These are phyloP conservation scores for Pichiaceae sp. DNA, from an alignment of 1,139 yeast genomes.

Conservation along the genomic window DNA sequence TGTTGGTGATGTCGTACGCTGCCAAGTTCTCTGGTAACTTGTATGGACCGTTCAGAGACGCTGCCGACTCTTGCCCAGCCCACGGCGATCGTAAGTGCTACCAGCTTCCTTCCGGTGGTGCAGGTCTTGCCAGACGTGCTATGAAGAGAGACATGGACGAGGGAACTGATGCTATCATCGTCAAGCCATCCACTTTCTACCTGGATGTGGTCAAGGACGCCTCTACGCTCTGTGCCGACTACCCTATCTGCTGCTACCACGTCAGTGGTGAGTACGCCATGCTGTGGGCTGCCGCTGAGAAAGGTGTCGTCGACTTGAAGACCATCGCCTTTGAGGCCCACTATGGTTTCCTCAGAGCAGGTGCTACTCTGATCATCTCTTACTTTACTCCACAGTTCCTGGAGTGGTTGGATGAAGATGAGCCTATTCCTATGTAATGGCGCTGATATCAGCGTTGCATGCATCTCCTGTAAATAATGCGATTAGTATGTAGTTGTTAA, in stretches of 20 bases:
- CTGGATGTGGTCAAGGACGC: constrained; percentile 89
- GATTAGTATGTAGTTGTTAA: not conserved
- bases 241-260: constrained; percentile 92
- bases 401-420: constrained; percentile 65
- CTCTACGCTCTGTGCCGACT: constrained; percentile 67
- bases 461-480: not conserved
- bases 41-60: constrained; percentile 97
- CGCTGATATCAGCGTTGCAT: not conserved
- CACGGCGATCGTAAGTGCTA: constrained; percentile 89
- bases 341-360: constrained; percentile 89
- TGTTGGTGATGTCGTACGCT: constrained; percentile 85
- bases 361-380: constrained; percentile 84
- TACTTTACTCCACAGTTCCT: constrained; percentile 94
- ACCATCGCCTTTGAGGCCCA: constrained; percentile 89
- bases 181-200: constrained; percentile 96
- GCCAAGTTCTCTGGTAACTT: constrained; percentile 89
- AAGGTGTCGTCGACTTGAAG: constrained; percentile 84
- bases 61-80: constrained; percentile 88
- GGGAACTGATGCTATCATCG: constrained; percentile 93
- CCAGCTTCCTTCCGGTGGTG: constrained; percentile 89
- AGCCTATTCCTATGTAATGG: constrained; percentile 7
- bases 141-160: constrained; percentile 75
- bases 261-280: constrained; percentile 97
- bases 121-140: constrained; percentile 93
- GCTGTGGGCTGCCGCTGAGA: constrained; percentile 98